Evolutionary conservation across 2,329 filamentous ascomycete genomes (phyloP).

Genomic region (Acrocalymma vagum): DNA sequence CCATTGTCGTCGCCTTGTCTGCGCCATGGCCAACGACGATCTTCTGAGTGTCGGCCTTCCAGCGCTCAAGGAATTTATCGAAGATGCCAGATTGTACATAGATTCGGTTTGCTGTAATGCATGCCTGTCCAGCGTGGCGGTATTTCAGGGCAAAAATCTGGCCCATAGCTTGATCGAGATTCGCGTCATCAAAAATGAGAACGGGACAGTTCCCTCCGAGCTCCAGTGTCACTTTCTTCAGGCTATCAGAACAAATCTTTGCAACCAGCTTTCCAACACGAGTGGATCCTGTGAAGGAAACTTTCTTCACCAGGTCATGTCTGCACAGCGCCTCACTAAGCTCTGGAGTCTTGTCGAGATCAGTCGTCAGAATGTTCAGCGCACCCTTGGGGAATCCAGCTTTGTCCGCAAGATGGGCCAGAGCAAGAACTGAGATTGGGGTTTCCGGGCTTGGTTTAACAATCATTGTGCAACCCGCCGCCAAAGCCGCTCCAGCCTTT

Average conservation of each 20-base stretch:
- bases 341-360: conserved; percentile 62
- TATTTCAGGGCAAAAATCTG: conserved; percentile 61
- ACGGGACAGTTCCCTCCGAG: conserved; percentile 72
- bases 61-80: conserved; percentile 64
- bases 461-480: conserved; percentile 78
- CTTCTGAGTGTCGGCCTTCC: conserved; percentile 61
- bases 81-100: conserved; percentile 71
- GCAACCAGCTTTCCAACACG: conserved; percentile 70
- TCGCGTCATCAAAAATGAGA: conserved; percentile 70
- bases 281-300: conserved; percentile 67
- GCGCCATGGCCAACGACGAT: conserved; percentile 71
- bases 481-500: conserved; percentile 73
- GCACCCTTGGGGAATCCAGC: conserved; percentile 64
- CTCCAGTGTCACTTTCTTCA: conserved; percentile 72
- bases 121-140: conserved; percentile 70
- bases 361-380: conserved; percentile 69
- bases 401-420: conserved; percentile 49
- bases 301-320: conserved; percentile 68
- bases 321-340: conserved; percentile 64
- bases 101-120: conserved; percentile 71
- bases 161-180: conserved; percentile 62
- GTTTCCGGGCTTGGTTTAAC: conserved; percentile 55
- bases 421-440: conserved; percentile 47
- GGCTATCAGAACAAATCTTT: conserved; percentile 64
- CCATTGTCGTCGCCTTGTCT: conserved; percentile 65